A percentile compares a stretch with the other conserved stretches of the same genome.
These are phyloP conservation scores for Ogataea pini DNA, from an alignment of 805 yeast species.

Conservation along the genomic window DNA sequence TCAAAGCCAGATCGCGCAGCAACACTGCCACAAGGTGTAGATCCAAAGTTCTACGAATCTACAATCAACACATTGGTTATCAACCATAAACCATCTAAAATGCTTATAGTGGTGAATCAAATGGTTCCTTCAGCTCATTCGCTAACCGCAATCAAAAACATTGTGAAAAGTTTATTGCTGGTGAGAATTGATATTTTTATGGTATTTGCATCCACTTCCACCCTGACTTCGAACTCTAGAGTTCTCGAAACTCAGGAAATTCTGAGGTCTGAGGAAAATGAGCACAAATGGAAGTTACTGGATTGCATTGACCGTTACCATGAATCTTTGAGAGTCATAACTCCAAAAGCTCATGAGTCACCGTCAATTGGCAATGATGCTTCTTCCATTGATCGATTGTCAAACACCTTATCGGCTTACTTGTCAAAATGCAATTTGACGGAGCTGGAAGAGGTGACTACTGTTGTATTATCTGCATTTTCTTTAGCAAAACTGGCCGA, in stretches of 20 bases:
- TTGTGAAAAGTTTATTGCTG: slow-evolving; percentile 30
- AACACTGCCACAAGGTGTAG: slow-evolving; percentile 31
- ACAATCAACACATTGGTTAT: slow-evolving; percentile 28
- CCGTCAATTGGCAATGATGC: background rate
- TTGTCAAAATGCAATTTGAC: background rate
- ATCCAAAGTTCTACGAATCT: slow-evolving; percentile 33
- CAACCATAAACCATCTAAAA: slow-evolving; percentile 30
- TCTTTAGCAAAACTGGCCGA: slow-evolving; percentile 18
- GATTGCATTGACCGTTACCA: slow-evolving; percentile 22
- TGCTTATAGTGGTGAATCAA: slow-evolving; percentile 33
- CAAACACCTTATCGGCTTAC: background rate
- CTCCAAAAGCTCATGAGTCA: slow-evolving; percentile 14
- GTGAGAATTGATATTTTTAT: slow-evolving; percentile 32
- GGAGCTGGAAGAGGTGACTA: slow-evolving; percentile 19
- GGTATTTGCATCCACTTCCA: slow-evolving; percentile 24
- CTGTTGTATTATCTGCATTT: slow-evolving; percentile 30
- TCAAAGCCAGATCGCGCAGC: background rate
- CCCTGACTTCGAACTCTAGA: slow-evolving; percentile 13
- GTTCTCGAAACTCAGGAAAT: slow-evolving; percentile 21
- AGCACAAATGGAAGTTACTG: slow-evolving; percentile 13
- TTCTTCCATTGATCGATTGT: background rate
- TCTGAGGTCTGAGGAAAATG: slow-evolving; percentile 7
- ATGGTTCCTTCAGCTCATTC: slow-evolving; percentile 23
- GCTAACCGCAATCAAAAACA: slow-evolving; percentile 30
- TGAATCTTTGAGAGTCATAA: slow-evolving; percentile 6